phyloP scores from a whole-genome alignment of 2,329 filamentous ascomycete genomes.

The Dactylellina cionopaga region DNA sequence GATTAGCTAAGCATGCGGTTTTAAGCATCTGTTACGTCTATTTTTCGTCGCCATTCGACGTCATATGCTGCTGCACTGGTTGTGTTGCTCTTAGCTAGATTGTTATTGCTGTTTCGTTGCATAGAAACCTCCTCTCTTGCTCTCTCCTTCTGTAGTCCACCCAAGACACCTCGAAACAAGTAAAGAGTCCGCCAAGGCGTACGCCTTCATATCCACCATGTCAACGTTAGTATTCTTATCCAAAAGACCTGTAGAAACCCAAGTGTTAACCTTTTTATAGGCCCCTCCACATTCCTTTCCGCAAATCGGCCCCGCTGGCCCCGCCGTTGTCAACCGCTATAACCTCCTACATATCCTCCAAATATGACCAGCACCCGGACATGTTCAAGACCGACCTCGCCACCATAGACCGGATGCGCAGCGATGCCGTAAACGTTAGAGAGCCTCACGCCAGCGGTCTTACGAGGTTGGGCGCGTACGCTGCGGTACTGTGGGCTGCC shows the following conservation, averaged over 20 bases:
- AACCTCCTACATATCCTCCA: conserved; percentile 93
- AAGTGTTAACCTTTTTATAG: conserved; percentile 17
- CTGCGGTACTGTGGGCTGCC: conserved; percentile 91
- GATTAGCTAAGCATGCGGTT: too few species aligned
- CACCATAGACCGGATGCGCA: conserved; percentile 82
- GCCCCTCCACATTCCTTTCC: conserved; percentile 80
- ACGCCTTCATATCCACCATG: conserved; percentile 7
- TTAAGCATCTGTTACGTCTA: too few species aligned
- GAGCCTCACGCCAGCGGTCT: conserved; percentile 89
- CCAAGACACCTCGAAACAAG: background rate
- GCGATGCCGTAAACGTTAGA: conserved; percentile 85
- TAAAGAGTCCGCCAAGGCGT: background rate
- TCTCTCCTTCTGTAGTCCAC: background rate
- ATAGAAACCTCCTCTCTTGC: background rate
- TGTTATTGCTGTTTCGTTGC: background rate
- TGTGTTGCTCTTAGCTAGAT: conserved; percentile 23
- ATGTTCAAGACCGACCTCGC: conserved; percentile 93
- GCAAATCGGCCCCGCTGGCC: conserved; percentile 80
- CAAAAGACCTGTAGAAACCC: background rate
- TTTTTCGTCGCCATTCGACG: too few species aligned
- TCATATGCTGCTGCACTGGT: conserved; percentile 18
- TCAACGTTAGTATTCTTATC: conserved; percentile 28
- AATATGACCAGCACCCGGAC: conserved; percentile 98
- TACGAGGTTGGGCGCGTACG: conserved; percentile 88
- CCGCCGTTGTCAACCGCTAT: conserved; percentile 76